phyloP scores from a whole-genome alignment of 345 rosid genomes.

The Physaria fendleri region DNA sequence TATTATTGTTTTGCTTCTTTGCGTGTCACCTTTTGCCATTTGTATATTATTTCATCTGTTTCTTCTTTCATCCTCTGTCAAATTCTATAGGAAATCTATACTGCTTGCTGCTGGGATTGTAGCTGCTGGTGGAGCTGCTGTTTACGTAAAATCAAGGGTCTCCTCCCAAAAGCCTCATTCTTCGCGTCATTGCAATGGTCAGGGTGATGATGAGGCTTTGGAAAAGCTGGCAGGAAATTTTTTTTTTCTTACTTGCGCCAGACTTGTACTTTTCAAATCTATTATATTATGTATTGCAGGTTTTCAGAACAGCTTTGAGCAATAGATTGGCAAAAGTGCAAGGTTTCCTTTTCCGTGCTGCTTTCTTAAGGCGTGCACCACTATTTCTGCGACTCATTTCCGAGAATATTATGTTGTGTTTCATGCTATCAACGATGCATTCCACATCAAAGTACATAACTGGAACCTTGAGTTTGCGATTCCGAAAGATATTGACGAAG shows the following conservation, averaged over 20 bases:
- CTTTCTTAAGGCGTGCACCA: constrained; percentile 88
- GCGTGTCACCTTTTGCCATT: not conserved
- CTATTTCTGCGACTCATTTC: constrained; percentile 75
- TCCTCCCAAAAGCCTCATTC: constrained; percentile 34
- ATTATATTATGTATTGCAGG: constrained; percentile 40
- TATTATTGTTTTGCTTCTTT: not conserved
- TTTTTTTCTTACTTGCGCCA: not conserved
- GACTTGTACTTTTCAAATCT: not conserved
- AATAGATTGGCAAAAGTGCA: constrained; percentile 96
- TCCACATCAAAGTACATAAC: constrained; percentile 87
- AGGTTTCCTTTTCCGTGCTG: constrained; percentile 95
- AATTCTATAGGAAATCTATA: constrained; percentile 55
- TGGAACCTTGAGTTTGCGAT: constrained; percentile 77
- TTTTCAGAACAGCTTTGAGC: constrained; percentile 80
- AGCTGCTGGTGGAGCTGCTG: constrained; percentile 86
- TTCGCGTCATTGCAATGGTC: constrained; percentile 44
- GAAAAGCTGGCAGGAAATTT: constrained; percentile 29
- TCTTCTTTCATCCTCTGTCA: not conserved
- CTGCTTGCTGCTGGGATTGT: constrained; percentile 74
- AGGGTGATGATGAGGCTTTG: constrained; percentile 34
- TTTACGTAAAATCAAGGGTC: constrained; percentile 55
- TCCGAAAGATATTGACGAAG: constrained; percentile 87
- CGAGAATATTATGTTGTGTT: constrained; percentile 85
- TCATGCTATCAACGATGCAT: constrained; percentile 73
- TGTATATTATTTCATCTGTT: not conserved